Conservation (phyloP, 108 stramenopile genomes). For the Mayamaea pseudoterrestris region DNA sequence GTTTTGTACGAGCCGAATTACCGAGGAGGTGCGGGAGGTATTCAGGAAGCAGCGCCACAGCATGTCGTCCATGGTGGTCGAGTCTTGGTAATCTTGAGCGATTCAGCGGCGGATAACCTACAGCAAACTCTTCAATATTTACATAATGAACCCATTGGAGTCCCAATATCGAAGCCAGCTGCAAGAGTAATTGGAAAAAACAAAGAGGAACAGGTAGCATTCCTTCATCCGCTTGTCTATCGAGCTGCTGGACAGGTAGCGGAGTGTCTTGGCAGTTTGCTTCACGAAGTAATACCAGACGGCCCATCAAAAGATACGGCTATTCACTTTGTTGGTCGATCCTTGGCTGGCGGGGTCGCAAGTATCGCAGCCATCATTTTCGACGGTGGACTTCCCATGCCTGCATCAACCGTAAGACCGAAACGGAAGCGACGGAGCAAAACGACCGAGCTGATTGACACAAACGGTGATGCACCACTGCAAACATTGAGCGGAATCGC, state of each 20-base stretch:
- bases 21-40: constrained; percentile 51
- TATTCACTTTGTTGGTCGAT: constrained; percentile 73
- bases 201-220: constrained; percentile 37
- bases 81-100: constrained; percentile 43
- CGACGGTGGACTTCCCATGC: constrained; percentile 57
- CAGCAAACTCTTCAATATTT: constrained; percentile 5
- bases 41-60: too few relatives aligned
- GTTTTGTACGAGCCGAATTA: constrained; percentile 62
- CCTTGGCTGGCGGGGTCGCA: constrained; percentile 61
- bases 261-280: constrained; percentile 16
- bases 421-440: too few relatives aligned
- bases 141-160: constrained; percentile 5
- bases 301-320: constrained; percentile 35
- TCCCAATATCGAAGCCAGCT: too few relatives aligned
- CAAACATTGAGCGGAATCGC: constrained; percentile 38
- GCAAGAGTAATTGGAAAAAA: too few relatives aligned
- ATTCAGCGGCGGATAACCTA: constrained; percentile 11
- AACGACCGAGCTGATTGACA: not conserved
- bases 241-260: constrained; percentile 35
- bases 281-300: too few relatives aligned
- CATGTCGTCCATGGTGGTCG: constrained; percentile 49
- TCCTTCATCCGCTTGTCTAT: constrained; percentile 47
- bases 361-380: constrained; percentile 58
- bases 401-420: too few relatives aligned
- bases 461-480: constrained; percentile 4